Evolutionary conservation across 169 alveolate species (phyloP), one percentile per base, ranked within the genome.

Genomic region (Cryptosporidium canis): DNA sequence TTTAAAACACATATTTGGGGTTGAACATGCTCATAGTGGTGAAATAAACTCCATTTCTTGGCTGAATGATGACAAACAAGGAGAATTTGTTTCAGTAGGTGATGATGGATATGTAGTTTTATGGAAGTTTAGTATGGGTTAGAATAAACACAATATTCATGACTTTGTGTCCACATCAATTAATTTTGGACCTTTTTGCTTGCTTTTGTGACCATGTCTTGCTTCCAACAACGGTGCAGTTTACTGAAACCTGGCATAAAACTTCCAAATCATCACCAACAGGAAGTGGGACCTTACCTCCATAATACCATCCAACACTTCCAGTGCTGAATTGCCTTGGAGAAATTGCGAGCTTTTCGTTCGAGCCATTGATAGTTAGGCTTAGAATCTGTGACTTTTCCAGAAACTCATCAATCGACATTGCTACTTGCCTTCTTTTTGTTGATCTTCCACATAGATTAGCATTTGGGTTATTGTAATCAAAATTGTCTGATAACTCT

Each of bases 321-420:
- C 87, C 87, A 1, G 87, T 77, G 24, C 72, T 77, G 27, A 77
- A 77, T 77, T 77, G 68, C 21, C 87, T 77, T 24, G 87, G 87
- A 39, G 71, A 35, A 31, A 61, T 41, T 1, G 87, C 64, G 61
- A 77, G 68, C 58, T 55, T 58, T 11, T 5, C 24, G 27, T 18
- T 45, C 27, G 87, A 77, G 14, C 47, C 64, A 8, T 77, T 63
- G 3, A 77, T 77, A 56, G 27, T 37, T 39, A 77, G 33, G n/a
- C 45, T 77, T 58, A 77, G 24, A 18, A 29, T 21, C 44, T 77
- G 37, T 8, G 87, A 65, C 43, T 77, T 77, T 41, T 77, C 87
- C 16, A 77, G 48, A 58, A 77, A 77, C 27, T 77, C 87, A 9
- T 77, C 72, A 41, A 58, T 41, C 11, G 87, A 77, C 87, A 77